Evolutionary conservation across 148 eudicot genomes (phyloP).

Genomic region (Cornus florida): DNA sequence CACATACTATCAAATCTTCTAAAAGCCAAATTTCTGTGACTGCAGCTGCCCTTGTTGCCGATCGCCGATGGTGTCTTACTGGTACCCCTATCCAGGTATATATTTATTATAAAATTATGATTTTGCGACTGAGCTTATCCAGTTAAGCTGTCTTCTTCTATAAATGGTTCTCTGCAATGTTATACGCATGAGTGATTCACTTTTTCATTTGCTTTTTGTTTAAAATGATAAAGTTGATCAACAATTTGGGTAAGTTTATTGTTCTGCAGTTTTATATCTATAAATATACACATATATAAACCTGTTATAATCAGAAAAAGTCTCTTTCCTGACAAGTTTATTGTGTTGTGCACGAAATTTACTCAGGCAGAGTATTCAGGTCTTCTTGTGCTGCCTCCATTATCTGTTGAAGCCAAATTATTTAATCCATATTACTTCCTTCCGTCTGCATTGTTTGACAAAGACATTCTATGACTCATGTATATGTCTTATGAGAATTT

Average conservation of each 20-base stretch:
- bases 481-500: neutral
- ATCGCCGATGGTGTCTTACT: constrained; percentile 95
- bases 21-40: constrained; percentile 93
- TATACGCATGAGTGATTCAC: neutral
- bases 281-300: no score
- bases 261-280: neutral
- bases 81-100: constrained; percentile 98
- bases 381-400: neutral
- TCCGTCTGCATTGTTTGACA: neutral
- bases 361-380: neutral
- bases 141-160: neutral
- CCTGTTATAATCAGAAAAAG: neutral
- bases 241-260: neutral
- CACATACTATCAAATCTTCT: constrained; percentile 87
- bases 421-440: neutral
- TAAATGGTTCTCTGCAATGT: neutral
- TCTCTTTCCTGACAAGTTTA: neutral
- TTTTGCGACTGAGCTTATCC: neutral
- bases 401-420: no score
- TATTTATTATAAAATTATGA: neutral
- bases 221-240: neutral
- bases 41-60: constrained; percentile 80
- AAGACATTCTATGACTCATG: neutral
- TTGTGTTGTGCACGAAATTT: neutral
- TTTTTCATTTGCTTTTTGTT: neutral